phyloP scores from a whole-genome alignment of 306 rosid genomes.

The Pterocarpus macrocarpus region DNA sequence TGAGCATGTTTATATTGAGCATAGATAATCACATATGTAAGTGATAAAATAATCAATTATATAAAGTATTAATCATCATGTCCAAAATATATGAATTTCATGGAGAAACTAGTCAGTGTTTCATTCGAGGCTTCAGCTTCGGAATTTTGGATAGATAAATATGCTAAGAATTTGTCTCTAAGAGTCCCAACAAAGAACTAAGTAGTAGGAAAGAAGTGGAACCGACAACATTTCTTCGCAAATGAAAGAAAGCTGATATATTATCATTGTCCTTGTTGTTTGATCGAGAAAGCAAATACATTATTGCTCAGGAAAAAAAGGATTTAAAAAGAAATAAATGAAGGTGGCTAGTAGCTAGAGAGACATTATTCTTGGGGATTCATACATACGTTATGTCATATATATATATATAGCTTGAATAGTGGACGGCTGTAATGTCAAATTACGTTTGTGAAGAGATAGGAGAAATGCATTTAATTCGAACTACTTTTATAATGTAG shows the following conservation, averaged over 20 bases:
- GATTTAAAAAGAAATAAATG: background rate
- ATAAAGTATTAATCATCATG: background rate
- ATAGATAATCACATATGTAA: no score
- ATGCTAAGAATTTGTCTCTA: background rate
- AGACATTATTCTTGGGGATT: background rate
- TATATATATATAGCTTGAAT: background rate
- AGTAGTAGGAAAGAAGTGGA: background rate
- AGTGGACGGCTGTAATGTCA: background rate
- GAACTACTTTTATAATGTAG: constrained; percentile 21
- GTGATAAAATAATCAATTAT: background rate
- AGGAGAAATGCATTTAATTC: constrained; percentile 24
- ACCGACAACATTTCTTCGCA: background rate
- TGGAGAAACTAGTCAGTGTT: background rate
- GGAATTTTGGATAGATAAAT: background rate
- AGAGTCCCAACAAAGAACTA: background rate
- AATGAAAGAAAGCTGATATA: background rate
- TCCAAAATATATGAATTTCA: background rate
- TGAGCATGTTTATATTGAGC: no score
- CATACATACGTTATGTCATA: background rate
- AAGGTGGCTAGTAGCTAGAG: background rate
- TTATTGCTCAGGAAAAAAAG: background rate
- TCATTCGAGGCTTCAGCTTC: background rate
- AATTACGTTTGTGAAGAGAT: background rate
- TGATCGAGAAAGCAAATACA: background rate
- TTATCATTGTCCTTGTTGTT: background rate